Evolutionary conservation across 1,139 yeast species (phyloP), one percentile per base, ranked within the genome.

Genomic region (Candida albicans): DNA sequence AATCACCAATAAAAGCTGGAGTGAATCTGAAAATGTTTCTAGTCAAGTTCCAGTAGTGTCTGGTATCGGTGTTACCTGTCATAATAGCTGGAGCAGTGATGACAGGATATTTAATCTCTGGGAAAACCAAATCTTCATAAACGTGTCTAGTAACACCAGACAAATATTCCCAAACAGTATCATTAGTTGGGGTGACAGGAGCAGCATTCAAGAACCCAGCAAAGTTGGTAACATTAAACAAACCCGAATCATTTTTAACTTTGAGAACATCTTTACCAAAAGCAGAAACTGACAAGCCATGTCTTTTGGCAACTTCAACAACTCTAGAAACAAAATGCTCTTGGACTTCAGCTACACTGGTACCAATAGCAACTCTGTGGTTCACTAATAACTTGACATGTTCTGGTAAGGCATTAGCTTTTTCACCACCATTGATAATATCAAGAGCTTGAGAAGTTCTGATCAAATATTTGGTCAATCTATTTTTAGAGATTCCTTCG

Each of bases 1-100:
- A 46, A 39, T 57, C 56, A 14, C 36, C 37, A 14, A 51, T 52
- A 28, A 54, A 54, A 41, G 53, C 52, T 18, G 84, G 87, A 14
- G 75, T 59, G 61, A 75, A 84, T 54, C 96, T 76, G 70, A 75
- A 87, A 47, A 90, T 87, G 59, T 86, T 79, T 43, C 72, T 70
- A n/a, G 90, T 78, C 58, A 89, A 70, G 41, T 71, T 64, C 91
- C 95, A 87, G 66, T 86, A 88, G 59, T 80, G 77, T 58, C 79
- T 77, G 8, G 96, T 88, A 60, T 89, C 96, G 2, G 96, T 89
- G 63, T 88, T 89, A 28, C 87, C 96, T 5, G 87, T 75, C 80
- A 86, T 78, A 41, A 87, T 58, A 14, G 79, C 69, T 9, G 96
- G 95, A 1, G 90, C 68, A 18, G 81, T 68, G 41, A 85, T 69